These are phyloP conservation scores for Candida nitratophila DNA, from an alignment of 805 yeast genomes.

Conservation along the genomic window DNA sequence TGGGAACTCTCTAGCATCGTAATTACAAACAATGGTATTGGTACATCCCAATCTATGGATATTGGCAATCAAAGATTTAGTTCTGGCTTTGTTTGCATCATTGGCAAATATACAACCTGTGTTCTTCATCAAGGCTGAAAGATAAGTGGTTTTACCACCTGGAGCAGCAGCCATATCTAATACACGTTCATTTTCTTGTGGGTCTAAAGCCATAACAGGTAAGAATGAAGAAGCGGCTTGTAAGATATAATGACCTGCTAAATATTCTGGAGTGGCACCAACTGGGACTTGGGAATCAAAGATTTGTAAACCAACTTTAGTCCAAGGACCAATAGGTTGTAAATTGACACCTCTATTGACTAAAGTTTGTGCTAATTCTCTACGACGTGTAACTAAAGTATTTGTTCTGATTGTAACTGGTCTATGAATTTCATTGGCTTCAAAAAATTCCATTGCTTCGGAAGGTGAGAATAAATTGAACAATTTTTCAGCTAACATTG, in stretches of 20 bases:
- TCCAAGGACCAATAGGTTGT: conserved; percentile 97
- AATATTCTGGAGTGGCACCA: conserved; percentile 98
- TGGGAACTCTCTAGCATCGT: conserved; percentile 98
- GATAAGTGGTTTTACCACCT: conserved; percentile 96
- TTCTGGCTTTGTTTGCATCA: conserved; percentile 94
- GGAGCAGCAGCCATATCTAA: conserved; percentile 99
- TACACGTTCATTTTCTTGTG: conserved; percentile 94
- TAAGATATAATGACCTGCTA: conserved; percentile 94
- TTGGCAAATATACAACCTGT: conserved; percentile 97
- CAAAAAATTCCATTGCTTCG: conserved; percentile 97
- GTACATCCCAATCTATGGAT: conserved; percentile 96
- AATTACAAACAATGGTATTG: conserved; percentile 92
- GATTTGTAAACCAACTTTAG: conserved; percentile 94
- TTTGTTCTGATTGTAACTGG: conserved; percentile 98
- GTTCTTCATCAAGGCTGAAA: conserved; percentile 94
- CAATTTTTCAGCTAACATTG: conserved; percentile 87
- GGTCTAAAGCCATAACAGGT: conserved; percentile 96
- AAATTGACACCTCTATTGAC: conserved; percentile 95
- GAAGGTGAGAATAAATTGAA: conserved; percentile 88
- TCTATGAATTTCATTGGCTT: conserved; percentile 95
- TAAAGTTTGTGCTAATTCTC: conserved; percentile 91
- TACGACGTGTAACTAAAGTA: conserved; percentile 87
- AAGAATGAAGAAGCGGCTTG: conserved; percentile 98
- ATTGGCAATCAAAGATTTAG: conserved; percentile 93
- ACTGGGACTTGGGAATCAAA: conserved; percentile 99